phyloP scores from a whole-genome alignment of 2,329 filamentous ascomycete species.

The Aspergillus ibericus region DNA sequence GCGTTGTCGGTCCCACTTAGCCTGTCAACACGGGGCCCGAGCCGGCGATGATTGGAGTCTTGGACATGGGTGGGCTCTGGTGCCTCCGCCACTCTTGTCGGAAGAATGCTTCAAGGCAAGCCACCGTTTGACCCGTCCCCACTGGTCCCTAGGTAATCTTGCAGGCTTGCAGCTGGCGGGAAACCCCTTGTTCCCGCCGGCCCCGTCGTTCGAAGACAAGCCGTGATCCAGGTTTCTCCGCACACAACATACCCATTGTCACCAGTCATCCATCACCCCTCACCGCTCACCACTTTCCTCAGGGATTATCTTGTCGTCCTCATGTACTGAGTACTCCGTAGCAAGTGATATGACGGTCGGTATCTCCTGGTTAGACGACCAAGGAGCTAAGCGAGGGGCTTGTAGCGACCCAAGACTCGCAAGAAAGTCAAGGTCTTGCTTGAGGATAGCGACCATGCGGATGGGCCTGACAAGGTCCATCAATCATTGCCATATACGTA shows the following conservation, averaged over 20 bases:
- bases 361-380: too few relatives aligned
- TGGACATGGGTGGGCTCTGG: not conserved
- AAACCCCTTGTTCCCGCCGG: slow-evolving; percentile 21
- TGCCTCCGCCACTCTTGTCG: slow-evolving; percentile 11
- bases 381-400: too few relatives aligned
- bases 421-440: too few relatives aligned
- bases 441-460: not conserved
- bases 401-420: too few relatives aligned
- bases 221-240: not conserved
- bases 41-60: slow-evolving; percentile 1
- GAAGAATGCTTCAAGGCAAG: slow-evolving; percentile 18
- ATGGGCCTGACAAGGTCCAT: not conserved
- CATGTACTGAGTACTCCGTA: too few relatives aligned
- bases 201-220: slow-evolving; percentile 25
- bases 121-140: slow-evolving; percentile 21
- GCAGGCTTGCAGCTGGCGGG: slow-evolving; percentile 22
- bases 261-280: not conserved
- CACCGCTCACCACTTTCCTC: too few relatives aligned
- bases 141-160: slow-evolving; percentile 31
- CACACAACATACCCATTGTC: not conserved
- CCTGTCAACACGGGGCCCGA: slow-evolving; percentile 13
- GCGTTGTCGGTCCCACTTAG: slow-evolving; percentile 17
- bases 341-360: too few relatives aligned
- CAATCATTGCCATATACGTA: not conserved
- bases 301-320: too few relatives aligned